These are phyloP conservation scores for Saussurea involucrata DNA, from an alignment of 129 eudicot species.

Conservation along the genomic window DNA sequence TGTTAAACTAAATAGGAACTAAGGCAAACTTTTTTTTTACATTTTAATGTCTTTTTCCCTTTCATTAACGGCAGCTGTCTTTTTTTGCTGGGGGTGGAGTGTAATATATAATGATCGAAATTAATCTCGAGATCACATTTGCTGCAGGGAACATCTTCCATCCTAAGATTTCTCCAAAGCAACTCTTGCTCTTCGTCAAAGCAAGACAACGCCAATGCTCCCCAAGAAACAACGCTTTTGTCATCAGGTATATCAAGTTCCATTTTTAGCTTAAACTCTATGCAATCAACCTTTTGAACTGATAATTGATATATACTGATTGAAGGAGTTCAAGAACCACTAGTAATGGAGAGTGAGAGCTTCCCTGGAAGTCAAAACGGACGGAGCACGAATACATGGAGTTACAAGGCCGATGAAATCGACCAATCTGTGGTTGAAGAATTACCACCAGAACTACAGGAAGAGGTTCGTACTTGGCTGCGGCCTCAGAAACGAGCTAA, in stretches of 20 bases:
- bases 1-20: background rate
- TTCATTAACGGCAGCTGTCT: no score
- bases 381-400: slow-evolving; percentile 41
- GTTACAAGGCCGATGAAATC: slow-evolving; percentile 69
- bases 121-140: slow-evolving; percentile 10
- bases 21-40: background rate
- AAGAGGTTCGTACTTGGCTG: slow-evolving; percentile 58
- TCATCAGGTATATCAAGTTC: slow-evolving; percentile 36
- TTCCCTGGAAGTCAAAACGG: slow-evolving; percentile 12
- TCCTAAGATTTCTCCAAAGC: slow-evolving; percentile 54
- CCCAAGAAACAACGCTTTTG: slow-evolving; percentile 32
- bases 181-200: slow-evolving; percentile 31
- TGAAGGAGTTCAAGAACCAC: slow-evolving; percentile 26
- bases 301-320: slow-evolving; percentile 16
- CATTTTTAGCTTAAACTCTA: background rate
- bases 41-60: background rate
- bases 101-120: background rate
- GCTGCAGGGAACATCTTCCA: slow-evolving; percentile 64
- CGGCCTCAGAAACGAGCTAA: slow-evolving; percentile 62
- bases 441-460: slow-evolving; percentile 73
- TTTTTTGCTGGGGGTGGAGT: no score
- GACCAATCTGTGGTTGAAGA: slow-evolving; percentile 70
- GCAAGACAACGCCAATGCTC: slow-evolving; percentile 16
- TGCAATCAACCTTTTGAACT: background rate
- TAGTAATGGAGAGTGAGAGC: slow-evolving; percentile 18